A percentile compares a stretch with the other conserved stretches of the same genome.
Conservation (phyloP, 768 basidiomycete genomes). For the Rhizopogon sp. region DNA sequence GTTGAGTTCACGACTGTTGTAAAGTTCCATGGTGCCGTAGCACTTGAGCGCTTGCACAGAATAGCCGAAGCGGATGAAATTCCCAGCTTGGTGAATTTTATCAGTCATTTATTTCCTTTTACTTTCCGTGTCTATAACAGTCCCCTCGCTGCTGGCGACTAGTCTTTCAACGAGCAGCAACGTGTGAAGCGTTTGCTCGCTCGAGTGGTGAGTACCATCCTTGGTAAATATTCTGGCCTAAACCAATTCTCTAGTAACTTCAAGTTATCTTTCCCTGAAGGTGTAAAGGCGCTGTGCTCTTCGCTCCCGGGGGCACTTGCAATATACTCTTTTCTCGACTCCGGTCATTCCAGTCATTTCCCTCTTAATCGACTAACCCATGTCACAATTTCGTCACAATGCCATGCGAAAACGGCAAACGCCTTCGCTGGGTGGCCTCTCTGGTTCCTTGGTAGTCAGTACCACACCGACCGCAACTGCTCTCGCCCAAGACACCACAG, state of each 20-base stretch:
- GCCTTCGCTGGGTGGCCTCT: neutral
- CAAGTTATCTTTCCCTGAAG: neutral
- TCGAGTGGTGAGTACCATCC: neutral
- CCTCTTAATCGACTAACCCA: slow-evolving; percentile 2
- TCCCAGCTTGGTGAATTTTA: too few species aligned
- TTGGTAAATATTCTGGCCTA: too few species aligned
- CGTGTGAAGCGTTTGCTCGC: neutral
- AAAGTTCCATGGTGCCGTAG: too few species aligned
- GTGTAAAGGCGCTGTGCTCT: neutral
- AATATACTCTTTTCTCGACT: slow-evolving; percentile 14
- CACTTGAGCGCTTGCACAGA: too few species aligned
- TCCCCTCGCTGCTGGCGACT: neutral
- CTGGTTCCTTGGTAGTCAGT: slow-evolving; percentile 20
- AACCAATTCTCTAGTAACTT: neutral
- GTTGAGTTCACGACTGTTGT: too few species aligned
- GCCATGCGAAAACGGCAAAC: slow-evolving; percentile 11
- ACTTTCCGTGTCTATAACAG: neutral
- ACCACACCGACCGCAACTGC: slow-evolving; percentile 20
- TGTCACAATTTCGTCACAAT: slow-evolving; percentile 12
- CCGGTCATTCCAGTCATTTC: slow-evolving; percentile 2
- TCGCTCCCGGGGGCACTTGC: slow-evolving; percentile 16
- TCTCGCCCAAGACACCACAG: slow-evolving; percentile 16
- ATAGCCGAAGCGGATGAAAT: too few species aligned
- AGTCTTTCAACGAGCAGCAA: neutral
- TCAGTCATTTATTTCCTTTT: neutral